phyloP scores from a whole-genome alignment of 2,329 filamentous ascomycete genomes.

The Aspergillus sp. region DNA sequence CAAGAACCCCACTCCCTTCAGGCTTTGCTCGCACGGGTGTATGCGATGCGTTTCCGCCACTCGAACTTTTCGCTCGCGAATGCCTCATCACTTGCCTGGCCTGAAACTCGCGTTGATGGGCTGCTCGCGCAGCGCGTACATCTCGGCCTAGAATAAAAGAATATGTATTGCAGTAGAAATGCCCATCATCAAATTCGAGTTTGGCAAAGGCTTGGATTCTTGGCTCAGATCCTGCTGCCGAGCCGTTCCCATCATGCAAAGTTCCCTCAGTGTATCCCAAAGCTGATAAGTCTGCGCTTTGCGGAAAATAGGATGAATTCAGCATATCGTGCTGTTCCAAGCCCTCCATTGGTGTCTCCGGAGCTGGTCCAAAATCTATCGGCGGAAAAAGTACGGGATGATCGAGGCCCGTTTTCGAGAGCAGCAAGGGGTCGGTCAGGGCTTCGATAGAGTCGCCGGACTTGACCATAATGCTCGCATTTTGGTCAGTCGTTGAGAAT shows the following conservation, averaged over 20 bases:
- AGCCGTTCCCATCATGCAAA: slow-evolving; percentile 32
- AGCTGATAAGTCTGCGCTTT: slow-evolving; percentile 35
- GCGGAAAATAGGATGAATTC: slow-evolving; percentile 38
- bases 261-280: slow-evolving; percentile 31
- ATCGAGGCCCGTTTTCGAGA: slow-evolving; percentile 31
- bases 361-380: slow-evolving; percentile 33
- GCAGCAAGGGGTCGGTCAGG: slow-evolving; percentile 35
- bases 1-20: slow-evolving; percentile 47
- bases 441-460: slow-evolving; percentile 28
- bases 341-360: slow-evolving; percentile 37
- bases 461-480: slow-evolving; percentile 6
- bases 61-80: slow-evolving; percentile 48
- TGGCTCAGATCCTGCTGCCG: slow-evolving; percentile 43
- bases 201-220: slow-evolving; percentile 62
- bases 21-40: slow-evolving; percentile 47
- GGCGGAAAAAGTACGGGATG: slow-evolving; percentile 36
- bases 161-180: slow-evolving; percentile 65
- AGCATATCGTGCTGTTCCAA: slow-evolving; percentile 42
- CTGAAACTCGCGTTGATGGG: slow-evolving; percentile 46
- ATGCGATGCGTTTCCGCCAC: slow-evolving; percentile 44
- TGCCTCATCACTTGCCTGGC: slow-evolving; percentile 40
- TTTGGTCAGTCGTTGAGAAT: slow-evolving; percentile 12
- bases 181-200: slow-evolving; percentile 64
- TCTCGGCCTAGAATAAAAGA: slow-evolving; percentile 64
- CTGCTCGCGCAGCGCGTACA: slow-evolving; percentile 51